phyloP scores from a whole-genome alignment of 2,329 filamentous ascomycete genomes.

The Xylaria arbuscula region DNA sequence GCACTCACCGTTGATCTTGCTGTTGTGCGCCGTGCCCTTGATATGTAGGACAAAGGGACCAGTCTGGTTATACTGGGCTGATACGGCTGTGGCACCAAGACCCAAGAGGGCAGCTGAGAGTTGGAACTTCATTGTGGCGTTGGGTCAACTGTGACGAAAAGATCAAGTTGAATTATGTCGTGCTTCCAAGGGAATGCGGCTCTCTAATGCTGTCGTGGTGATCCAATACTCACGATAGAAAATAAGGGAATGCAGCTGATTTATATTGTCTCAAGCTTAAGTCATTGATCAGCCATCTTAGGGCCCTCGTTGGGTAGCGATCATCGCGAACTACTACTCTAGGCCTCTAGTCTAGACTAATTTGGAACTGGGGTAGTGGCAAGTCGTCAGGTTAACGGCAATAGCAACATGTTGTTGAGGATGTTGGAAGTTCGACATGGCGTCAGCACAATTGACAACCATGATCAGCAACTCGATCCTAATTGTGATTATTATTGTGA shows the following conservation, averaged over 20 bases:
- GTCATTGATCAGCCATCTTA: background rate
- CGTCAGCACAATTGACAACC: slow-evolving; percentile 25
- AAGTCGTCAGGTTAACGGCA: slow-evolving; percentile 11
- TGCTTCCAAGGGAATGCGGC: slow-evolving; percentile 11
- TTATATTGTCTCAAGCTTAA: slow-evolving; percentile 30
- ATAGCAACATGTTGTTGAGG: slow-evolving; percentile 1
- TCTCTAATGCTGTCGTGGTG: slow-evolving; percentile 3
- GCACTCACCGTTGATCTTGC: slow-evolving; percentile 45
- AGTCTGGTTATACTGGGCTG: slow-evolving; percentile 49
- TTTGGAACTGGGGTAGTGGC: slow-evolving; percentile 21
- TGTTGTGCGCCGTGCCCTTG: slow-evolving; percentile 42
- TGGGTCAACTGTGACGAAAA: background rate
- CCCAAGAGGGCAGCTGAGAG: slow-evolving; percentile 44
- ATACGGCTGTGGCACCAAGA: slow-evolving; percentile 45
- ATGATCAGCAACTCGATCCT: background rate
- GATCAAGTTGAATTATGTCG: background rate
- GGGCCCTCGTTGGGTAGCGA: slow-evolving; percentile 25
- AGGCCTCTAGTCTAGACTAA: background rate
- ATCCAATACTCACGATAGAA: slow-evolving; percentile 5
- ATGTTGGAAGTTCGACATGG: slow-evolving; percentile 12
- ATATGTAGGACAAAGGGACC: slow-evolving; percentile 52
- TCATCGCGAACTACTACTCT: slow-evolving; percentile 27
- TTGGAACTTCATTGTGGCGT: slow-evolving; percentile 49
- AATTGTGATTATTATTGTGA: slow-evolving; percentile 11
- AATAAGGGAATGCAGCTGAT: slow-evolving; percentile 9